Evolutionary conservation across 257 asterid species (phyloP), one percentile per base, ranked within the genome.

Genomic region (Fraxinus pennsylvanica): DNA sequence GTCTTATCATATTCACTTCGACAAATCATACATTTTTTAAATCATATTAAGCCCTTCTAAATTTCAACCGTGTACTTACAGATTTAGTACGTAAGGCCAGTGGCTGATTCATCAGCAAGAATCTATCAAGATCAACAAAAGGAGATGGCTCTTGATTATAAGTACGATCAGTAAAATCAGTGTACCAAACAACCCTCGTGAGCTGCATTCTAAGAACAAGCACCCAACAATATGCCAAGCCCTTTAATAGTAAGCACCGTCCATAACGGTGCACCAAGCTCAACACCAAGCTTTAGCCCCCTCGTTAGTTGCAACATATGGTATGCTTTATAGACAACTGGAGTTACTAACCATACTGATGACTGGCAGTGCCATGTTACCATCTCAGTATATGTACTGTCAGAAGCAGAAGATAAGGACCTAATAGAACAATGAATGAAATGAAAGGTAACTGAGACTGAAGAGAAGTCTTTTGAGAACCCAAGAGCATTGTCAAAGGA

Each of bases 361-460:
- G 99, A 94, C 87, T 83, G 85, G 97, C 97, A 94, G 82, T 92
- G 98, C 99, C 99, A 95, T 0, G 94, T 95, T 74, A 95, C 89
- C 90, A 89, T 75, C 88, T 95, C 99, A 93, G 81, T 77, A 85
- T 81, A 84, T 95, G 98, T 74, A 93, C 92, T 0, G 87, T 82
- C 50, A 94, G 76, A 25, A 92, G 99, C 78, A 95, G 90, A 29
- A 91, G 87, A 84, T 95, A 93, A n/a, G 98, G 99, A n/a, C 96
- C 99, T 72, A 95, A 81, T 15, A 95, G 85, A 68, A 95, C 90
- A 6, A 87, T 83, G 73, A 77, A 89, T 0, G 98, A 83, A 77
- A 95, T 88, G 77, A 87, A 83, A 21, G 96, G 87, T 72, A 90
- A 76, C 43, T 87, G 87, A 25, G 98, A 95, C 79, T 82, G 94